These are phyloP conservation scores for Azolla pinnata DNA, from an alignment of 75 land plant genomes.

Conservation along the genomic window DNA sequence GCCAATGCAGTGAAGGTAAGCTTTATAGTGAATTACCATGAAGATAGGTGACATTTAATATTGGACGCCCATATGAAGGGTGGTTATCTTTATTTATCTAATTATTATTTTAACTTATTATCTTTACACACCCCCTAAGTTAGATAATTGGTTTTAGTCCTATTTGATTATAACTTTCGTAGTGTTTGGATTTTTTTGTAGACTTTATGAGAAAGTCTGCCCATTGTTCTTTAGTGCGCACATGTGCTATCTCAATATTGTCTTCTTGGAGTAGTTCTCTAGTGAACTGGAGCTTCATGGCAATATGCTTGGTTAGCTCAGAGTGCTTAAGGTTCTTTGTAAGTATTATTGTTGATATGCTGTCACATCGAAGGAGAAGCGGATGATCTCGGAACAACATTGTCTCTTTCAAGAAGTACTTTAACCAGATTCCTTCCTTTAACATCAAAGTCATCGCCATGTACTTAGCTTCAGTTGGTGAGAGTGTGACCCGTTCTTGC, in stretches of 20 bases:
- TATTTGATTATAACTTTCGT: background rate
- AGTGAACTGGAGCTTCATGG: slow-evolving; percentile 14
- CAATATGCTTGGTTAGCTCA: slow-evolving; percentile 24
- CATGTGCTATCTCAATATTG: slow-evolving; percentile 3
- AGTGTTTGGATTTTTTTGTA: background rate
- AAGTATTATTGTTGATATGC: slow-evolving; percentile 17
- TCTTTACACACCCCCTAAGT: slow-evolving; percentile 6
- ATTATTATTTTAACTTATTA: too few relatives aligned
- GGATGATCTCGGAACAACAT: background rate
- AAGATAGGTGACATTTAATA: too few relatives aligned
- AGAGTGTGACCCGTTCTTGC: slow-evolving; percentile 2
- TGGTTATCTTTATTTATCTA: too few relatives aligned
- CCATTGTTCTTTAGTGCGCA: slow-evolving; percentile 10
- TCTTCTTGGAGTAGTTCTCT: slow-evolving; percentile 4
- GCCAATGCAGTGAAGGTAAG: too few relatives aligned
- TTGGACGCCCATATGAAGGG: too few relatives aligned
- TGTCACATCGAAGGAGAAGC: slow-evolving; percentile 13
- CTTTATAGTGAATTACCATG: too few relatives aligned
- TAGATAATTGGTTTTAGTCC: background rate
- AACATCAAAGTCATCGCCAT: slow-evolving; percentile 1
- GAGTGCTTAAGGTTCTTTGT: slow-evolving; percentile 22
- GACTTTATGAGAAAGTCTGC: slow-evolving; percentile 8
- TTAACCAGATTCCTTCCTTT: slow-evolving; percentile 18
- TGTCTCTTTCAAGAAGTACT: slow-evolving; percentile 5
- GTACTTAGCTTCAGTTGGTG: slow-evolving; percentile 6